A percentile compares a stretch with the other conserved stretches of the same genome.
phyloP scores from a whole-genome alignment of 2,329 filamentous ascomycete species.

The Penicillium brevicompactum region DNA sequence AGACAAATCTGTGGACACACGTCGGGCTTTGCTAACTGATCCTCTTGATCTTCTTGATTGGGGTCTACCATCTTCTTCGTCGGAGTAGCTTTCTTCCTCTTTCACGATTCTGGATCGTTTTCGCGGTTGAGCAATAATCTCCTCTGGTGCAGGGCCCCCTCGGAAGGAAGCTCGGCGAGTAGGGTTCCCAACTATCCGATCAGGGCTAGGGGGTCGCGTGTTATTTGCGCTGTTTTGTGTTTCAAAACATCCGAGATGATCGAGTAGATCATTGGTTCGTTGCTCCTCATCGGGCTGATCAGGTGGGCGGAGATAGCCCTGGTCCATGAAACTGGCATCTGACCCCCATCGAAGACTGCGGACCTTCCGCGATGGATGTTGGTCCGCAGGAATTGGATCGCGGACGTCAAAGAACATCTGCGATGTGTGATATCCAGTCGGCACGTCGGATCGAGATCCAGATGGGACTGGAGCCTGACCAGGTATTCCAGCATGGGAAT shows the following conservation, averaged over 20 bases:
- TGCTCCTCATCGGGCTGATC: conserved; percentile 62
- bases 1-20: conserved; percentile 38
- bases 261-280: conserved; percentile 58
- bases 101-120: conserved; percentile 39
- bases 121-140: conserved; percentile 28
- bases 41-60: conserved; percentile 54
- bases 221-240: conserved; percentile 60
- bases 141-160: conserved; percentile 19
- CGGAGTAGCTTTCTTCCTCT: conserved; percentile 41
- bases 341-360: conserved; percentile 65
- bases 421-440: conserved; percentile 38
- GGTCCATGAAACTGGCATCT: conserved; percentile 64
- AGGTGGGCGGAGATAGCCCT: conserved; percentile 61
- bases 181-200: conserved; percentile 25
- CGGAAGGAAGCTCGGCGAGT: conserved; percentile 9
- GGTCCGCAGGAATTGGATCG: conserved; percentile 36
- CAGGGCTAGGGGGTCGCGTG: conserved; percentile 62
- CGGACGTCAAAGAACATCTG: conserved; percentile 43
- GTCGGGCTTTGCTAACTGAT: conserved; percentile 38
- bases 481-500: conserved; percentile 21
- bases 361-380: conserved; percentile 43
- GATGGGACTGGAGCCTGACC: conserved; percentile 14
- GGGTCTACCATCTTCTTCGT: conserved; percentile 34
- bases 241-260: conserved; percentile 60
- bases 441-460: conserved; percentile 24